Percentiles rank a stretch among this genome's conserved stretches.
phyloP scores from a whole-genome alignment of 805 yeast species.

The Myxozyma vanderwaltii region DNA sequence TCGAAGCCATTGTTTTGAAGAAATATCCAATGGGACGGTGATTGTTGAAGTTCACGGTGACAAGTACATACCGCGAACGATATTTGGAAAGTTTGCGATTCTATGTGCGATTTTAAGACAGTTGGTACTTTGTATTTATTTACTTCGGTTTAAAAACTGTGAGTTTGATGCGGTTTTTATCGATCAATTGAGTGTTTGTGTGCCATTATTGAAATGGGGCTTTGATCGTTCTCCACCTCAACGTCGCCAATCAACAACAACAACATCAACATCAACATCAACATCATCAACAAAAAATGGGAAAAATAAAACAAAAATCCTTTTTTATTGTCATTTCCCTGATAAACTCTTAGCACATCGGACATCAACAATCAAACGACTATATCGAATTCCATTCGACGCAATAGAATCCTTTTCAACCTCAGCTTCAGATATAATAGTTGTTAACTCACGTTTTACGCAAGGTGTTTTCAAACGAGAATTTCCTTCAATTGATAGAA shows the following conservation, averaged over 20 bases:
- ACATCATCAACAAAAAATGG: background rate
- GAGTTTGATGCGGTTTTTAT: constrained; percentile 73
- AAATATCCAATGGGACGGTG: constrained; percentile 58
- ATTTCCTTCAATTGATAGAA: constrained; percentile 47
- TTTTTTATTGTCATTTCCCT: constrained; percentile 96
- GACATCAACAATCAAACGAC: constrained; percentile 50
- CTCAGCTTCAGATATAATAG: constrained; percentile 70
- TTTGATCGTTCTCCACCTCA: constrained; percentile 3
- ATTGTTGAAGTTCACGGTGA: constrained; percentile 79
- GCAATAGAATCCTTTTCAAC: constrained; percentile 80
- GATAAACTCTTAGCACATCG: constrained; percentile 76
- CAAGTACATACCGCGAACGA: constrained; percentile 66
- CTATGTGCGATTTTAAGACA: constrained; percentile 85
- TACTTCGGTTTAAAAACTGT: constrained; percentile 50
- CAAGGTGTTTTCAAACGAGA: constrained; percentile 65
- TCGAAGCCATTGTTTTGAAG: constrained; percentile 84
- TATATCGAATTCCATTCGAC: constrained; percentile 85
- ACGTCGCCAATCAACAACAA: background rate
- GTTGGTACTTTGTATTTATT: constrained; percentile 55
- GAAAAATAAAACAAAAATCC: constrained; percentile 48
- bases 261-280: background rate
- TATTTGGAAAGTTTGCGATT: constrained; percentile 69
- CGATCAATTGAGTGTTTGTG: constrained; percentile 84
- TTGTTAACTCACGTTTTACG: constrained; percentile 89
- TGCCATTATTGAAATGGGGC: constrained; percentile 62